A percentile compares a stretch with the other conserved stretches of the same genome.
These are phyloP conservation scores for Schizochytrium sp. DNA, from an alignment of 108 stramenopile genomes.

Conservation along the genomic window DNA sequence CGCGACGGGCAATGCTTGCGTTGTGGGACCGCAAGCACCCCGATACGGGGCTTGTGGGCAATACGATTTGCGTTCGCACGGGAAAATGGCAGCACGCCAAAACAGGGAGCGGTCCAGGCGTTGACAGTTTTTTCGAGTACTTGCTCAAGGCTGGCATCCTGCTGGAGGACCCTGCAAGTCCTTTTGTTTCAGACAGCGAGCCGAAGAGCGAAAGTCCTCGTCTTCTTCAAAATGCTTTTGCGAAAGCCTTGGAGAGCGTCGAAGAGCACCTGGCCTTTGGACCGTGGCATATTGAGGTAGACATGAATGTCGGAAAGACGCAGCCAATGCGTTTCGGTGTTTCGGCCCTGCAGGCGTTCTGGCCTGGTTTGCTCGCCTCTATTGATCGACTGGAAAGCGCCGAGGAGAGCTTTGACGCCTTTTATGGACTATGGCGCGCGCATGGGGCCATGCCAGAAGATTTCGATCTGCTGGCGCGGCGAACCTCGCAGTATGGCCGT, in stretches of 20 bases:
- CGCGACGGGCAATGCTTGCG: conserved; percentile 27
- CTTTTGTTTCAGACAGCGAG: not conserved
- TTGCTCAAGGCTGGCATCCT: conserved; percentile 41
- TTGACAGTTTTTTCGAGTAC: conserved; percentile 55
- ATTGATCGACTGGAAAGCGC: conserved; percentile 24
- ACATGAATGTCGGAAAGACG: not conserved
- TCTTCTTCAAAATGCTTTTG: not conserved
- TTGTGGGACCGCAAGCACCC: conserved; percentile 30
- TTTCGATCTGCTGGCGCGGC: conserved; percentile 23
- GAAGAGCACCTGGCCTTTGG: conserved; percentile 15
- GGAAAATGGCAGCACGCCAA: conserved; percentile 26
- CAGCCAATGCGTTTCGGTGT: not conserved
- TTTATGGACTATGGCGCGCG: conserved; percentile 32
- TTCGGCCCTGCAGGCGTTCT: conserved; percentile 40
- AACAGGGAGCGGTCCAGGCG: conserved; percentile 40
- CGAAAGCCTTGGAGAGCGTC: not conserved
- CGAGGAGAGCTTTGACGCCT: not conserved
- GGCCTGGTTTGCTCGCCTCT: conserved; percentile 42
- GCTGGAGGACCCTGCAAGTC: not conserved
- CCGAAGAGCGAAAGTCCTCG: too few species aligned
- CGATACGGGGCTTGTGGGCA: conserved; percentile 33
- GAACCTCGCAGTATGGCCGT: conserved; percentile 15
- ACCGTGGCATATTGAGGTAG: conserved; percentile 16
- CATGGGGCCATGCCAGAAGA: conserved; percentile 44
- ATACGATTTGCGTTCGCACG: conserved; percentile 25